These are phyloP conservation scores for Talaromyces sp. DNA, from an alignment of 2,329 filamentous ascomycete genomes.

Conservation along the genomic window DNA sequence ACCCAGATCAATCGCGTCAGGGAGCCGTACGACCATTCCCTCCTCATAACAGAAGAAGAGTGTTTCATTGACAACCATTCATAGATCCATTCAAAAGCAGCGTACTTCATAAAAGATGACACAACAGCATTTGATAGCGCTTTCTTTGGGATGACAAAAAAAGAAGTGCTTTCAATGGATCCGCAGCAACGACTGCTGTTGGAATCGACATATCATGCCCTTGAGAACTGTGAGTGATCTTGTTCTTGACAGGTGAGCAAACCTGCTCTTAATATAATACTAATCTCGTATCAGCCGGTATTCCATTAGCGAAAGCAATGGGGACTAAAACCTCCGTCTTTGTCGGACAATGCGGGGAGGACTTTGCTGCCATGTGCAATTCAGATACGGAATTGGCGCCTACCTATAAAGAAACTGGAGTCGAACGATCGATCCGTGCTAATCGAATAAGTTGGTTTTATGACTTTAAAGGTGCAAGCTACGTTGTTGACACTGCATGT, in stretches of 20 bases:
- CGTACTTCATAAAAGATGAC: no score
- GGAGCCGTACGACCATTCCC: background rate
- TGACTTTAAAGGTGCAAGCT: background rate
- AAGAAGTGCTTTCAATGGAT: slow-evolving; percentile 18
- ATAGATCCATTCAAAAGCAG: no score
- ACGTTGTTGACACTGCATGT: background rate
- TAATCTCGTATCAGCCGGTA: background rate
- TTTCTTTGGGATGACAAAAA: background rate
- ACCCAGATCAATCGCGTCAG: background rate
- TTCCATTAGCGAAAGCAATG: slow-evolving; percentile 20
- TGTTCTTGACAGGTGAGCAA: no score
- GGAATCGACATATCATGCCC: slow-evolving; percentile 2
- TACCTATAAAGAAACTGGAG: slow-evolving; percentile 30
- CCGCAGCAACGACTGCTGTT: slow-evolving; percentile 32
- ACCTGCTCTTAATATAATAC: no score
- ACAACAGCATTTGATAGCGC: no score
- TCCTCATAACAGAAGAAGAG: no score
- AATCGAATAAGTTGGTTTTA: background rate
- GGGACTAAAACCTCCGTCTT: slow-evolving; percentile 23
- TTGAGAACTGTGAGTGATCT: no score
- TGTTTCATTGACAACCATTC: no score
- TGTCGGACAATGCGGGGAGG: slow-evolving; percentile 3
- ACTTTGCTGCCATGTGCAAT: slow-evolving; percentile 28
- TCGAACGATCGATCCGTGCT: background rate
- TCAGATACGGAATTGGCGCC: slow-evolving; percentile 29